phyloP scores from a whole-genome alignment of 139 green algal species.

The Edaphochlamys debaryana region DNA sequence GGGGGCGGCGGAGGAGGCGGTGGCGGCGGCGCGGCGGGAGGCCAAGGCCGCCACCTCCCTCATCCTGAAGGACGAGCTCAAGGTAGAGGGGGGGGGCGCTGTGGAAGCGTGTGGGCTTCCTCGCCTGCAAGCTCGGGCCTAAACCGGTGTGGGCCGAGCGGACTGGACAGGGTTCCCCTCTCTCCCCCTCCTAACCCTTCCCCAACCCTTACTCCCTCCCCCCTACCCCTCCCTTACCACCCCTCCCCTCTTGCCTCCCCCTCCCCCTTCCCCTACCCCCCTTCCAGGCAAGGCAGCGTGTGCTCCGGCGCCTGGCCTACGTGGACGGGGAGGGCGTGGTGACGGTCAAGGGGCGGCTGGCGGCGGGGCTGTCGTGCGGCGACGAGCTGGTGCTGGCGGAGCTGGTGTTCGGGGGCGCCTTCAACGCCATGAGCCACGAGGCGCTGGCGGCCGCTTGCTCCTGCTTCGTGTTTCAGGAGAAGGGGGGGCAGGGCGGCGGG shows the following conservation, averaged over 20 bases:
- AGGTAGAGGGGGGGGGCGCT: too few species aligned
- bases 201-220: too few species aligned
- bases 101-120: too few species aligned
- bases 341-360: conserved; percentile 70
- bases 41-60: conserved; percentile 62
- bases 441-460: conserved; percentile 71
- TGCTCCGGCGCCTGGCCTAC: conserved; percentile 78
- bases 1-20: conserved; percentile 51
- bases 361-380: conserved; percentile 49
- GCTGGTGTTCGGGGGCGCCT: conserved; percentile 81
- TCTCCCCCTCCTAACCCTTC: too few species aligned
- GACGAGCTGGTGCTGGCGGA: conserved; percentile 86
- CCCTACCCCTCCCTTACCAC: too few species aligned
- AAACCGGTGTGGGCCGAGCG: conserved; percentile 62
- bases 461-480: conserved; percentile 84
- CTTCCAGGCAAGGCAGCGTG: conserved; percentile 49
- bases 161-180: too few species aligned
- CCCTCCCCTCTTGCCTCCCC: too few species aligned
- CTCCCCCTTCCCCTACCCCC: too few species aligned
- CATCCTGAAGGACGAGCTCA: conserved; percentile 80
- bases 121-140: too few species aligned
- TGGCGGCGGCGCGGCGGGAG: conserved; percentile 58
- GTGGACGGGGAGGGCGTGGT: conserved; percentile 68
- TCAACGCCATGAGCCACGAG: conserved; percentile 66
- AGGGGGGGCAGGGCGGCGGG: conserved; percentile 51